Evolutionary conservation across 345 rosid species (phyloP).

Genomic region (Rhodamnia rubescens): DNA sequence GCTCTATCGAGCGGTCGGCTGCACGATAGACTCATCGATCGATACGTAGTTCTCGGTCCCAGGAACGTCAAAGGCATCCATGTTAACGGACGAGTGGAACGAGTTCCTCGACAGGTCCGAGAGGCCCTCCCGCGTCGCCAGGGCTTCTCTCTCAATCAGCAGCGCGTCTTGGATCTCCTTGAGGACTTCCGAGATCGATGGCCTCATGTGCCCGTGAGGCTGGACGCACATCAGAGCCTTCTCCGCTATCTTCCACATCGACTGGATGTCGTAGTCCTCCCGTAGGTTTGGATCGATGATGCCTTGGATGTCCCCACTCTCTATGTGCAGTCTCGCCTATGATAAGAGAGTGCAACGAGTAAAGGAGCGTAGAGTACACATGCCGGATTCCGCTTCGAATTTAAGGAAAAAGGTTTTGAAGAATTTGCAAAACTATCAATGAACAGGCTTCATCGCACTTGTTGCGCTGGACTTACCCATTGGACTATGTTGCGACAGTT

Average conservation of each 20-base stretch:
- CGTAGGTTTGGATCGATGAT: slow-evolving; percentile 67
- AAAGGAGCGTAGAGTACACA: not conserved
- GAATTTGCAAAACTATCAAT: not conserved
- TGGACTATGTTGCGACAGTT: slow-evolving; percentile 97
- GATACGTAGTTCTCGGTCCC: slow-evolving; percentile 48
- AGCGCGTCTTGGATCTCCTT: slow-evolving; percentile 96
- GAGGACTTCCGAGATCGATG: slow-evolving; percentile 83
- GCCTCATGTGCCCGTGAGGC: slow-evolving; percentile 91
- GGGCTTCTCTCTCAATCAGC: slow-evolving; percentile 54
- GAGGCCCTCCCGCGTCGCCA: slow-evolving; percentile 38
- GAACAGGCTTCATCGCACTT: not conserved
- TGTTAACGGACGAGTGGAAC: slow-evolving; percentile 51
- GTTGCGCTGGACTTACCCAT: slow-evolving; percentile 53
- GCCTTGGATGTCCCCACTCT: slow-evolving; percentile 86
- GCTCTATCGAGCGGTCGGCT: slow-evolving; percentile 60
- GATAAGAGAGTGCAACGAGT: not conserved
- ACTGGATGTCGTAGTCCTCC: slow-evolving; percentile 73
- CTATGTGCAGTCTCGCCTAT: slow-evolving; percentile 89
- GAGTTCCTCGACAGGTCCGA: slow-evolving; percentile 74
- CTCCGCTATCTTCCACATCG: slow-evolving; percentile 99
- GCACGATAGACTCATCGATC: slow-evolving; percentile 46
- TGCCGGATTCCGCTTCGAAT: not conserved
- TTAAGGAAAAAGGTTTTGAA: not conserved
- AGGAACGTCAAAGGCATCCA: slow-evolving; percentile 34
- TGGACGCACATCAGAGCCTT: slow-evolving; percentile 83